Percentiles rank a stretch among this genome's conserved stretches.
Conservation (phyloP, 345 rosid species). For the Combretum micranthum region DNA sequence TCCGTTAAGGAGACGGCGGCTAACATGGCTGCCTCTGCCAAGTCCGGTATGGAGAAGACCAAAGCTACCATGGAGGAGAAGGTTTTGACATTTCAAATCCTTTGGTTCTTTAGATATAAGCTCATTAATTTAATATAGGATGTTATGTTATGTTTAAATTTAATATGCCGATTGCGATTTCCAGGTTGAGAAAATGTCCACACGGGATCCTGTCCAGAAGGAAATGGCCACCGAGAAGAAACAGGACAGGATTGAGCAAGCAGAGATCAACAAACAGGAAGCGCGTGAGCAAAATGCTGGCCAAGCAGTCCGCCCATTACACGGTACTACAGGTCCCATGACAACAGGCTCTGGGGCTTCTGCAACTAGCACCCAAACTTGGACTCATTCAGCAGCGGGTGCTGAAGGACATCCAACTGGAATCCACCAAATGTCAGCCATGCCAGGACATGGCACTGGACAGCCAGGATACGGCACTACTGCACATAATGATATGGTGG, state of each 20-base stretch:
- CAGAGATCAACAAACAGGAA: constrained; percentile 45
- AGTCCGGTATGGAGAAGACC: constrained; percentile 70
- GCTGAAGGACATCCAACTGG: neutral
- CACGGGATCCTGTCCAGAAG: constrained; percentile 48
- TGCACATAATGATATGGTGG: neutral
- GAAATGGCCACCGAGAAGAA: constrained; percentile 53
- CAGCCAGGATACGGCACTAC: too few species aligned
- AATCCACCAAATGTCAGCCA: neutral
- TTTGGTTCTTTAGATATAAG: too few species aligned
- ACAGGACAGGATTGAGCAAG: constrained; percentile 33
- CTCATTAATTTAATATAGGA: neutral
- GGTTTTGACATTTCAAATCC: constrained; percentile 21
- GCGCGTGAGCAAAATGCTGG: constrained; percentile 39
- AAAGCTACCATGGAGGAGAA: constrained; percentile 60
- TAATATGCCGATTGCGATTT: neutral
- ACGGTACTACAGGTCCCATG: constrained; percentile 15
- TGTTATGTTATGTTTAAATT: too few species aligned
- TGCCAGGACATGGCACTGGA: neutral
- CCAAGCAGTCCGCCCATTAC: constrained; percentile 15
- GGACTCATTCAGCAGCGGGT: constrained; percentile 28
- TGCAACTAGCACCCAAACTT: neutral
- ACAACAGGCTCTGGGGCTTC: constrained; percentile 14
- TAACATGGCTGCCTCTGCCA: constrained; percentile 73
- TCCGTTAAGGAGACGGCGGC: constrained; percentile 51
- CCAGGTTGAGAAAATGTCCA: constrained; percentile 45